Evolutionary conservation across 1,284 basidiomycete genomes (phyloP).

Genomic region (Flammula alnicola): DNA sequence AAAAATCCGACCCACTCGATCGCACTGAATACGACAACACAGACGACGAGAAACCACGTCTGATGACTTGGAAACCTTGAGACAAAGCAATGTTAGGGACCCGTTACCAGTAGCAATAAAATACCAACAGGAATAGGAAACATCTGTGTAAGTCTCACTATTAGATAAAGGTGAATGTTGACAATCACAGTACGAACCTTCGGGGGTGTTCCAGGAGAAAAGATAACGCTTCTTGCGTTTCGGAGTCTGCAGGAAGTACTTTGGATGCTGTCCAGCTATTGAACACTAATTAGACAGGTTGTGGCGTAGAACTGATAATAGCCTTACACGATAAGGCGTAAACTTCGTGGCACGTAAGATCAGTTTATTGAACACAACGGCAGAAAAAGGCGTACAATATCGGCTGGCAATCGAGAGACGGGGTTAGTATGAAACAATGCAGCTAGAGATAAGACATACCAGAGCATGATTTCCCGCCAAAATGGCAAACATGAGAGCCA

Average conservation of each 20-base stretch:
- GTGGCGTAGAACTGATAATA: background rate
- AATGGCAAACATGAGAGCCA: slow-evolving; percentile 52
- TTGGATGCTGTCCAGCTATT: slow-evolving; percentile 54
- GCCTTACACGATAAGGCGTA: slow-evolving; percentile 44
- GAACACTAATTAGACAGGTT: background rate
- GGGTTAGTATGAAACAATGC: background rate
- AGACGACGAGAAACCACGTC: slow-evolving; percentile 77
- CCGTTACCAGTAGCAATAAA: background rate
- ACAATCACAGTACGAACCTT: slow-evolving; percentile 36
- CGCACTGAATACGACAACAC: slow-evolving; percentile 47
- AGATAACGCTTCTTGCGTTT: slow-evolving; percentile 63
- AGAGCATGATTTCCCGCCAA: slow-evolving; percentile 59
- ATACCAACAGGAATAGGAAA: slow-evolving; percentile 73
- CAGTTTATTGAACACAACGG: background rate
- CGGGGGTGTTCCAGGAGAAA: slow-evolving; percentile 87
- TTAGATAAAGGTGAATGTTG: background rate
- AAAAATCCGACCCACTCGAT: slow-evolving; percentile 60
- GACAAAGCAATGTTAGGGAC: background rate
- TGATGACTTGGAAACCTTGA: slow-evolving; percentile 74
- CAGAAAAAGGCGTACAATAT: slow-evolving; percentile 35
- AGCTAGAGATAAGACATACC: slow-evolving; percentile 35
- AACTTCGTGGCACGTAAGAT: slow-evolving; percentile 25
- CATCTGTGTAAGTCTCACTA: slow-evolving; percentile 53
- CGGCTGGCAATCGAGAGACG: slow-evolving; percentile 26
- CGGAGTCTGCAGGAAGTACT: slow-evolving; percentile 49